phyloP scores from a whole-genome alignment of 2,329 filamentous ascomycete genomes.

The Raffaelea albimanens region DNA sequence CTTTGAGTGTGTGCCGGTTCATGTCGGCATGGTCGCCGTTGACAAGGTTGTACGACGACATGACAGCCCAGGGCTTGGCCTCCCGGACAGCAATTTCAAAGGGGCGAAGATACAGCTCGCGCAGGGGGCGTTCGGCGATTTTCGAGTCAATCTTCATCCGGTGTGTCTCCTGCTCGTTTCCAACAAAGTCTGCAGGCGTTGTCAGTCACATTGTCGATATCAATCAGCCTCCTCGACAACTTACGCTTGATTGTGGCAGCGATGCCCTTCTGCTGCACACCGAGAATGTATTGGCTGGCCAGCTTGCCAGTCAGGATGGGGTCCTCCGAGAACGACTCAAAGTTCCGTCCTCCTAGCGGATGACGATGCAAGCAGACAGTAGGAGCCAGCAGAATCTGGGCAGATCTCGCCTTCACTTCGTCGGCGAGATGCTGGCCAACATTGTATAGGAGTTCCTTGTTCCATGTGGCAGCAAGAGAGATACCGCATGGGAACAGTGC shows the following conservation, averaged over 20 bases:
- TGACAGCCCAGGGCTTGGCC: conserved; percentile 43
- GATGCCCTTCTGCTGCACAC: conserved; percentile 63
- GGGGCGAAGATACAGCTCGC: conserved; percentile 55
- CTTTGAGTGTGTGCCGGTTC: neutral
- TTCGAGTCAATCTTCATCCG: conserved; percentile 36
- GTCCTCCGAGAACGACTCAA: conserved; percentile 81
- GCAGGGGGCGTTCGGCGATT: conserved; percentile 42
- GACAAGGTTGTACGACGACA: conserved; percentile 50
- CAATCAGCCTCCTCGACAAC: neutral
- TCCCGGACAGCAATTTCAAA: conserved; percentile 49
- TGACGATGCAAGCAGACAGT: conserved; percentile 77
- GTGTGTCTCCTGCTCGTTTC: conserved; percentile 41
- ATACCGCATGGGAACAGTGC: conserved; percentile 73
- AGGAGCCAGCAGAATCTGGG: conserved; percentile 64
- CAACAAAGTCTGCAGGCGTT: conserved; percentile 18
- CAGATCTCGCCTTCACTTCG: conserved; percentile 64
- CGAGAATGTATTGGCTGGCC: conserved; percentile 62
- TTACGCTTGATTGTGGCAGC: conserved; percentile 17
- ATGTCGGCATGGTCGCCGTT: conserved; percentile 18
- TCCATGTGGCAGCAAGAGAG: conserved; percentile 72
- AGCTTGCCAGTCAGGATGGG: conserved; percentile 67
- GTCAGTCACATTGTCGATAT: neutral
- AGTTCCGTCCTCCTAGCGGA: conserved; percentile 75
- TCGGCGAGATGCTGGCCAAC: conserved; percentile 63
- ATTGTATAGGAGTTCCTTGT: conserved; percentile 57